phyloP scores from a whole-genome alignment of 768 basidiomycete genomes.

The Coprinopsis cinerea region DNA sequence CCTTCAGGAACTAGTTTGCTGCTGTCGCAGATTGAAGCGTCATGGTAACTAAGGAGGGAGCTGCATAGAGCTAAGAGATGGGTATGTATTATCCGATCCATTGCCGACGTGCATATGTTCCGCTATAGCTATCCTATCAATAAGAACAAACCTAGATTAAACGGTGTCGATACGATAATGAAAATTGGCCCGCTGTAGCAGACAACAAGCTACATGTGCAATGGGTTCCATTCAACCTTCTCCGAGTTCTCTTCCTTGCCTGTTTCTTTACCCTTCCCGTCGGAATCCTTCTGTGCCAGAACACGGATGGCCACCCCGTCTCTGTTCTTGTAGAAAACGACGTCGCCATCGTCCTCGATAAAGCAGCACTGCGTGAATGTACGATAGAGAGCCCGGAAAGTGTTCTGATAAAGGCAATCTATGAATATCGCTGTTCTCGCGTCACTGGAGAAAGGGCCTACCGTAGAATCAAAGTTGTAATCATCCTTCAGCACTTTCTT shows the following conservation, averaged over 20 bases:
- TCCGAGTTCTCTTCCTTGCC: background rate
- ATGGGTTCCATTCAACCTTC: background rate
- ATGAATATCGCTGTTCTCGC: conserved; percentile 5
- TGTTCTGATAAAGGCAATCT: conserved; percentile 29
- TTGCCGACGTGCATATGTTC: too few relatives aligned
- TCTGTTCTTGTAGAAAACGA: conserved; percentile 57
- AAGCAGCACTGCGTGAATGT: conserved; percentile 57
- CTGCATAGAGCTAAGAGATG: too few relatives aligned
- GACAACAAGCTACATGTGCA: background rate
- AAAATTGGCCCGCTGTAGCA: too few relatives aligned
- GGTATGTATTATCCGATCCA: too few relatives aligned
- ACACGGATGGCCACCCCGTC: conserved; percentile 36
- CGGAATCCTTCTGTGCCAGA: too few relatives aligned
- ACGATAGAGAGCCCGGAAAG: conserved; percentile 54
- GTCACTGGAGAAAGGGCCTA: conserved; percentile 18
- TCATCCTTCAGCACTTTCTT: conserved; percentile 49
- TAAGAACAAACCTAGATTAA: too few relatives aligned
- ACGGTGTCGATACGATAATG: too few relatives aligned
- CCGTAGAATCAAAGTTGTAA: conserved; percentile 58
- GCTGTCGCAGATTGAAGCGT: too few relatives aligned
- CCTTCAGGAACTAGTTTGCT: too few relatives aligned
- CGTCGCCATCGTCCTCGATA: conserved; percentile 57
- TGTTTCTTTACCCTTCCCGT: background rate
- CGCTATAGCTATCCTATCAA: too few relatives aligned
- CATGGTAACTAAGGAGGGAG: too few relatives aligned